Conservation (phyloP, 345 rosid species). For the Salix purpurea region DNA sequence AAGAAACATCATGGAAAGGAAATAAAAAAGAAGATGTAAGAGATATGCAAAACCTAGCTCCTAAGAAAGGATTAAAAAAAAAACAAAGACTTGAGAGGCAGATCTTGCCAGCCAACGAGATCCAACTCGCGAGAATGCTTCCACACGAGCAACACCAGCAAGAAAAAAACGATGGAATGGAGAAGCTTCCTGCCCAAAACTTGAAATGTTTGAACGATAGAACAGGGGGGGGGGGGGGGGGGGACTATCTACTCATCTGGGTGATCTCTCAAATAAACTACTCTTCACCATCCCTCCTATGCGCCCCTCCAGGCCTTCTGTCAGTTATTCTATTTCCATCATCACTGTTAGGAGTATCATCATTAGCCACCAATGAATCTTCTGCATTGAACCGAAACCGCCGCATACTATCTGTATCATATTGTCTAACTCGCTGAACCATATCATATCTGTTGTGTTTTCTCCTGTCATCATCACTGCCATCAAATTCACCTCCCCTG, state of each 20-base stretch:
- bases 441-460: conserved; percentile 29
- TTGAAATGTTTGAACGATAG: background rate
- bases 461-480: conserved; percentile 32
- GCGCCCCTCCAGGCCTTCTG: conserved; percentile 9
- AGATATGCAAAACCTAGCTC: background rate
- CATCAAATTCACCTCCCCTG: conserved; percentile 27
- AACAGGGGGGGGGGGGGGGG: background rate
- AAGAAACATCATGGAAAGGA: background rate
- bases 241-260: background rate
- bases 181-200: conserved; percentile 18
- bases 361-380: conserved; percentile 9
- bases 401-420: conserved; percentile 19
- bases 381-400: background rate
- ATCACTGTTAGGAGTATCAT: conserved; percentile 2
- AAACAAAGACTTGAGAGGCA: background rate
- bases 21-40: background rate
- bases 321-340: background rate
- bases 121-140: background rate
- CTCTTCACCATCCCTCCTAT: conserved; percentile 4
- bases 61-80: background rate
- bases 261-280: background rate
- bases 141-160: background rate
- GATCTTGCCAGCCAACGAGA: background rate
- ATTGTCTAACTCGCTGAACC: conserved; percentile 22
- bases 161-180: conserved; percentile 2